Percentiles rank a stretch among this genome's conserved stretches.
Conservation (phyloP, 2,329 filamentous ascomycete species). For the Macrophomina tecta region DNA sequence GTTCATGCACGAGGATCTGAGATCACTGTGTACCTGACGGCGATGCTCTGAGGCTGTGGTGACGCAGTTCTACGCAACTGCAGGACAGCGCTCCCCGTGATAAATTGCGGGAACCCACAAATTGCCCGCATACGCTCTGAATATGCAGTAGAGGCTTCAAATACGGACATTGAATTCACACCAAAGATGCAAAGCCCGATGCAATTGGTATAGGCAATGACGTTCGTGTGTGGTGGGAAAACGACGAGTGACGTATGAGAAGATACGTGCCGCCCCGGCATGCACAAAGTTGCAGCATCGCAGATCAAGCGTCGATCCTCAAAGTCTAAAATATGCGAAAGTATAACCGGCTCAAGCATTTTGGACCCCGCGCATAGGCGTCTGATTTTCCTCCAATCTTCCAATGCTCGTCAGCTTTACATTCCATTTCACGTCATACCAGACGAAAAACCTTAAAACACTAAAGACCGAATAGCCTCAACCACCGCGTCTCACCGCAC, state of each 20-base stretch:
- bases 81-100: not conserved
- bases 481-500: not conserved
- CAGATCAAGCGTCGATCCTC: not conserved
- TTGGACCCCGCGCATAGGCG: not conserved
- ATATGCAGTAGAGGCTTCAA: no score
- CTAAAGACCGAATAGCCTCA: not conserved
- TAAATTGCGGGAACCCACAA: not conserved
- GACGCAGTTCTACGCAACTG: not conserved
- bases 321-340: not conserved
- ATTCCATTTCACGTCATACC: not conserved
- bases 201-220: not conserved
- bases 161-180: no score
- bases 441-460: not conserved
- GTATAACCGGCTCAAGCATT: not conserved
- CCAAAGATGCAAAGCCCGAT: no score
- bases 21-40: not conserved
- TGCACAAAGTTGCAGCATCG: not conserved
- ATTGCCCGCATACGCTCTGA: no score
- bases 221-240: not conserved
- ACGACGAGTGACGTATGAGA: not conserved
- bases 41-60: not conserved
- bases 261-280: not conserved
- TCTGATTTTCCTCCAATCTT: not conserved
- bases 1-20: not conserved
- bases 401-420: not conserved